phyloP scores from a whole-genome alignment of 306 rosid genomes.

The Glycine soja region DNA sequence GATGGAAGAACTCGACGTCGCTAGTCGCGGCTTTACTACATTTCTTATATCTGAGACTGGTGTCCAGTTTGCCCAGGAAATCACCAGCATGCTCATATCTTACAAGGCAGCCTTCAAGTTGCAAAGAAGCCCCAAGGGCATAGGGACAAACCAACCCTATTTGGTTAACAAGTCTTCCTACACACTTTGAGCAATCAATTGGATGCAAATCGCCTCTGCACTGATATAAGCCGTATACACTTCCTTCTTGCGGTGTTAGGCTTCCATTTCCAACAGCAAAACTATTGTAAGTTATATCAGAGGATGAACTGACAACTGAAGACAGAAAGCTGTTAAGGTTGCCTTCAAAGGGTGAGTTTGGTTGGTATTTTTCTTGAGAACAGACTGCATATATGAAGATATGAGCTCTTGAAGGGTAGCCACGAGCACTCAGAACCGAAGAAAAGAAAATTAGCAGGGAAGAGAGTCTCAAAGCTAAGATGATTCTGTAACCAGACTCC shows the following conservation, averaged over 20 bases:
- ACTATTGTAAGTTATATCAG: conserved; percentile 68
- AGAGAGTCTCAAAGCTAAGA: conserved; percentile 50
- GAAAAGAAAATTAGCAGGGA: conserved; percentile 54
- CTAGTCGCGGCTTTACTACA: conserved; percentile 61
- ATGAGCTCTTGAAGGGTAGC: conserved; percentile 58
- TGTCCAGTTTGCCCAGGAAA: conserved; percentile 77
- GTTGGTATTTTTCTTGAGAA: conserved; percentile 82
- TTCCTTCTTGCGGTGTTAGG: conserved; percentile 50
- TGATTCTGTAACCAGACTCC: conserved; percentile 53
- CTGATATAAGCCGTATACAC: conserved; percentile 70
- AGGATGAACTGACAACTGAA: conserved; percentile 71
- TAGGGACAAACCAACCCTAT: conserved; percentile 76
- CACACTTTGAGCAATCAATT: conserved; percentile 72
- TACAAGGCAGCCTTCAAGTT: conserved; percentile 78
- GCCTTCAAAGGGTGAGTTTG: conserved; percentile 68
- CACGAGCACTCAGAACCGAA: conserved; percentile 47
- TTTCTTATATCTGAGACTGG: conserved; percentile 65
- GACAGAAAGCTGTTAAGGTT: conserved; percentile 70
- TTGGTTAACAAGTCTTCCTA: conserved; percentile 60
- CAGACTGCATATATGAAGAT: conserved; percentile 85
- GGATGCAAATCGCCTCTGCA: conserved; percentile 79
- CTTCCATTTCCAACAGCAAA: conserved; percentile 68
- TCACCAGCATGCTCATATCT: conserved; percentile 74
- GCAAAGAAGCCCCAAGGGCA: conserved; percentile 75
- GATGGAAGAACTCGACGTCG: conserved; percentile 73